These are phyloP conservation scores for Leptographium lundbergii DNA, from an alignment of 2,329 filamentous ascomycete genomes.

Conservation along the genomic window DNA sequence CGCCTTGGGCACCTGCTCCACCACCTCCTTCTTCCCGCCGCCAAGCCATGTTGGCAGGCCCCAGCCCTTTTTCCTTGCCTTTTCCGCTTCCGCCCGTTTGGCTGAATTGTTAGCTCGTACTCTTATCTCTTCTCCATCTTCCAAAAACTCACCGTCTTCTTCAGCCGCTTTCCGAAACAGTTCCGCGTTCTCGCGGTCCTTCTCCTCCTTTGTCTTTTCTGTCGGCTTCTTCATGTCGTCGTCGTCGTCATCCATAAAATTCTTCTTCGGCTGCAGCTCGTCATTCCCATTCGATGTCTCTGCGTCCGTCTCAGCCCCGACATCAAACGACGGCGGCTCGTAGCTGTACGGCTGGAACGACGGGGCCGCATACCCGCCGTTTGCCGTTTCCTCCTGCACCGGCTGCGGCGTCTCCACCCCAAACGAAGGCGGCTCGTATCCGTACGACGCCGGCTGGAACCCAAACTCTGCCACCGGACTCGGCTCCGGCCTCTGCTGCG, in stretches of 20 bases:
- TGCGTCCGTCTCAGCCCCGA: conserved; percentile 35
- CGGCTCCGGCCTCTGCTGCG: too few relatives aligned
- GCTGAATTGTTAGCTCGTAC: conserved; percentile 32
- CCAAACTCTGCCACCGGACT: conserved; percentile 3
- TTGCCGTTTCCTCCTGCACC: conserved; percentile 15
- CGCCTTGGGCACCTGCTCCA: conserved; percentile 50
- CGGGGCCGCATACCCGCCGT: conserved; percentile 46
- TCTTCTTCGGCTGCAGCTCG: conserved; percentile 51
- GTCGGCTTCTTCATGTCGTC: conserved; percentile 50
- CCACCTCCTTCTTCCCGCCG: conserved; percentile 48
- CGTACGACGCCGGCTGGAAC: conserved; percentile 36
- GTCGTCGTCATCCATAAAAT: conserved; percentile 54
- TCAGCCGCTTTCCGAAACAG: conserved; percentile 76
- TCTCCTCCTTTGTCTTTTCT: conserved; percentile 51
- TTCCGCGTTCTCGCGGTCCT: conserved; percentile 70
- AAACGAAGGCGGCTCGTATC: conserved; percentile 36
- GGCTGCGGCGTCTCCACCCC: conserved; percentile 14
- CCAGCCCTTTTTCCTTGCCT: conserved; percentile 59
- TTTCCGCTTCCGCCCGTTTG: conserved; percentile 44
- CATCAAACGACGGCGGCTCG: conserved; percentile 39
- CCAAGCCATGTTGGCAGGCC: conserved; percentile 78
- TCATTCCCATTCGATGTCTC: conserved; percentile 30
- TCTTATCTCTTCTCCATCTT: too few relatives aligned
- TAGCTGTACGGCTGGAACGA: conserved; percentile 48
- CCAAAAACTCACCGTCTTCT: conserved; percentile 46